These are phyloP conservation scores for Scutellaria barbata DNA, from an alignment of 257 asterid species.

Conservation along the genomic window DNA sequence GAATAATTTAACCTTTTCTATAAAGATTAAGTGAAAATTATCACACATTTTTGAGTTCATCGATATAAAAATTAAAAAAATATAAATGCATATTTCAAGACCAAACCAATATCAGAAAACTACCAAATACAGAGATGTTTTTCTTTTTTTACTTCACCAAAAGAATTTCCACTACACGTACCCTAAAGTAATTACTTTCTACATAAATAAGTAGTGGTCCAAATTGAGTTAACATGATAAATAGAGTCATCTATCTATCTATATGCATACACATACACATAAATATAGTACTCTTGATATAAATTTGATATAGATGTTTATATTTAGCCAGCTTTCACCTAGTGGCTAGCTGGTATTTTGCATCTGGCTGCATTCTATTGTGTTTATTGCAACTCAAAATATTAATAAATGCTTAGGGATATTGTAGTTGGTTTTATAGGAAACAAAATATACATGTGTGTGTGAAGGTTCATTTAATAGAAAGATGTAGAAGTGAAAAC, in stretches of 20 bases:
- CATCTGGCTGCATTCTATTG: too few relatives aligned
- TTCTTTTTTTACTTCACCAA: background rate
- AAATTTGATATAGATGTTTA: too few relatives aligned
- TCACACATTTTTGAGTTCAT: too few relatives aligned
- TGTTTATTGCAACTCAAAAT: too few relatives aligned
- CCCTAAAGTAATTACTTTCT: background rate
- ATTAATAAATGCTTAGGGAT: too few relatives aligned
- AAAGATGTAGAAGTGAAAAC: background rate
- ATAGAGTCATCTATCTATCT: constrained; percentile 2
- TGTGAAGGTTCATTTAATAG: background rate
- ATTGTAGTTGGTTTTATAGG: too few relatives aligned
- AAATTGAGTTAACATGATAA: constrained; percentile 22
- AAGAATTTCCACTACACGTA: background rate
- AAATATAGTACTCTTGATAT: too few relatives aligned
- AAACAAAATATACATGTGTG: background rate
- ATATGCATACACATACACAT: background rate
- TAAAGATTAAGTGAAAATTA: too few relatives aligned
- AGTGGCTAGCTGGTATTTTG: too few relatives aligned
- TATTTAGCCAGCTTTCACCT: too few relatives aligned
- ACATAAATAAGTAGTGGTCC: background rate
- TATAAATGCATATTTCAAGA: background rate
- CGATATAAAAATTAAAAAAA: too few relatives aligned
- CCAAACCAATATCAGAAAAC: background rate
- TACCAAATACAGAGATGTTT: background rate
- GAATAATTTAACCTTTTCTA: too few relatives aligned